These are phyloP conservation scores for Raddia guianensis DNA, from an alignment of 176 grass and related monocot species.

Conservation along the genomic window DNA sequence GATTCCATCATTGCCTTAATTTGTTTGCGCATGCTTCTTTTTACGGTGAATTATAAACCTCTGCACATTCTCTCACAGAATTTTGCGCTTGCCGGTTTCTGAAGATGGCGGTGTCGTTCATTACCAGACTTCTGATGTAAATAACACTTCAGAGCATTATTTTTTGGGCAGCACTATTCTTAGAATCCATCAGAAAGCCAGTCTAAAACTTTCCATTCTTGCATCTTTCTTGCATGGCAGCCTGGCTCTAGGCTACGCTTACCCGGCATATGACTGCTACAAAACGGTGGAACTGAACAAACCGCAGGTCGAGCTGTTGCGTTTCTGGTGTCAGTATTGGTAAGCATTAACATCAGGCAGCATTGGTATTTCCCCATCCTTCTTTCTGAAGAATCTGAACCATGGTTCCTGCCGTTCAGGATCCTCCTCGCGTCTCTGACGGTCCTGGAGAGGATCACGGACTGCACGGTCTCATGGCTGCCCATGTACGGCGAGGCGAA, in stretches of 20 bases:
- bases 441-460: conserved; percentile 51
- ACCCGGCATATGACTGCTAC: conserved; percentile 82
- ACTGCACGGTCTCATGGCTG: conserved; percentile 65
- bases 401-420: conserved; percentile 31
- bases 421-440: conserved; percentile 69
- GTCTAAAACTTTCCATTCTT: not conserved
- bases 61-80: not conserved
- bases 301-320: conserved; percentile 58
- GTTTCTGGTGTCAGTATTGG: conserved; percentile 93
- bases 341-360: not conserved
- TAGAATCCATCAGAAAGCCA: not conserved
- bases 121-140: conserved; percentile 71
- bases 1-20: not conserved
- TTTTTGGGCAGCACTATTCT: not conserved
- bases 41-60: not conserved
- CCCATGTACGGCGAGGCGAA: conserved; percentile 80
- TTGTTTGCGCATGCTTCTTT: not conserved
- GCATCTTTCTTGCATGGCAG: conserved; percentile 26
- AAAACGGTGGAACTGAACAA: conserved; percentile 69
- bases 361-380: not conserved
- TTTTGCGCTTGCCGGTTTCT: not conserved
- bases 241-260: conserved; percentile 62
- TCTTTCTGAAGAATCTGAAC: not conserved
- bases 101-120: conserved; percentile 67
- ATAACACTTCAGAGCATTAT: not conserved